These are phyloP conservation scores for Neurospora sp. DNA, from an alignment of 2,329 filamentous ascomycete species.

Conservation along the genomic window DNA sequence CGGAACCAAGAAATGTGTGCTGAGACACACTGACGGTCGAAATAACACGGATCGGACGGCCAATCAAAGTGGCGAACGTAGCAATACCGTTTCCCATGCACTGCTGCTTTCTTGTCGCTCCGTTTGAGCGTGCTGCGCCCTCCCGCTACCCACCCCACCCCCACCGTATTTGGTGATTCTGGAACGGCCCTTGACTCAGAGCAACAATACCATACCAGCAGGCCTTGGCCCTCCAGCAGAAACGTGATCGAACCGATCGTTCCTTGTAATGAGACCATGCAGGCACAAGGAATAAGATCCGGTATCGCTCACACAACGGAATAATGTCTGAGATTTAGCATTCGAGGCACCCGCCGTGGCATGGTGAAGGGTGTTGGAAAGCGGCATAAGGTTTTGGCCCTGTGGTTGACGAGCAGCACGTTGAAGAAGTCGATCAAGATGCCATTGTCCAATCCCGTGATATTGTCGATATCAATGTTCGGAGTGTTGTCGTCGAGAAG, in stretches of 20 bases:
- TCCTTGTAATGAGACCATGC: not conserved
- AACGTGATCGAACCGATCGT: not conserved
- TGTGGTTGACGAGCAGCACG: not conserved
- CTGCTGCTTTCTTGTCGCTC: not conserved
- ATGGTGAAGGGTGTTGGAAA: constrained; percentile 1
- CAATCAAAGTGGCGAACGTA: not conserved
- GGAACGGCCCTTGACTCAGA: not conserved
- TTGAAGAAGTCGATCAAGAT: not conserved
- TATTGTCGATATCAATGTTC: not conserved
- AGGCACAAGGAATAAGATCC: constrained; percentile 3
- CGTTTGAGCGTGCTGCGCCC: not conserved
- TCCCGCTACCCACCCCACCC: not conserved
- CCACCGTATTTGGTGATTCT: not conserved
- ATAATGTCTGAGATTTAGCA: constrained; percentile 19
- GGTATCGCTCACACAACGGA: constrained; percentile 6
- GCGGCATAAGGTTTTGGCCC: not conserved
- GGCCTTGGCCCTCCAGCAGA: not conserved
- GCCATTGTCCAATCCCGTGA: not conserved
- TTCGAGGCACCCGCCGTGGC: constrained; percentile 5
- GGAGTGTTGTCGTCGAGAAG: not conserved
- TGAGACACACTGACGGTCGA: not conserved
- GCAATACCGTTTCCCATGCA: not conserved
- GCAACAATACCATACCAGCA: not conserved
- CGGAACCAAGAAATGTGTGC: not conserved
- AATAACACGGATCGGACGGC: not conserved